phyloP scores from a whole-genome alignment of 768 basidiomycete genomes.

The Cystofilobasidium macerans region DNA sequence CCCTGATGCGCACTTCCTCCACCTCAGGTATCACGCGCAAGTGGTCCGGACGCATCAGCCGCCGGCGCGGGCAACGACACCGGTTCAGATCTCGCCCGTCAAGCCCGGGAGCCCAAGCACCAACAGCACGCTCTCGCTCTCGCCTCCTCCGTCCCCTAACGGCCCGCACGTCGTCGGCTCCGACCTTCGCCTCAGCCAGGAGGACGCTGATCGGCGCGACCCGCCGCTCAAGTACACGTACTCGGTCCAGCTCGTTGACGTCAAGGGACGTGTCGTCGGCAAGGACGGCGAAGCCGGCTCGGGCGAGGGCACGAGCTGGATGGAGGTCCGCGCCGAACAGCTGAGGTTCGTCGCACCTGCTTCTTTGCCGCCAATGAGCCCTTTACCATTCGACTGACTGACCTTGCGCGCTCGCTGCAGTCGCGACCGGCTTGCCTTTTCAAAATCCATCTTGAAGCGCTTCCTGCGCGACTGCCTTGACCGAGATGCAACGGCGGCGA shows the following conservation, averaged over 20 bases:
- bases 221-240: constrained; percentile 76
- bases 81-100: neutral
- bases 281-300: constrained; percentile 9
- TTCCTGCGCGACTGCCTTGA: constrained; percentile 94
- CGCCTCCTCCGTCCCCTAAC: constrained; percentile 7
- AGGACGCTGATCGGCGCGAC: constrained; percentile 61
- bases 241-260: constrained; percentile 62
- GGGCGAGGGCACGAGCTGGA: constrained; percentile 44
- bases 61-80: neutral
- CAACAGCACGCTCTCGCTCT: constrained; percentile 26
- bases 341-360: constrained; percentile 55
- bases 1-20: neutral
- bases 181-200: constrained; percentile 62
- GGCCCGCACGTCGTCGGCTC: constrained; percentile 59
- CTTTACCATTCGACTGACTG: no score
- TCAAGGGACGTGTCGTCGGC: constrained; percentile 17
- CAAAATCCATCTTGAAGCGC: constrained; percentile 89
- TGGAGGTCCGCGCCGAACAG: constrained; percentile 67
- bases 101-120: neutral
- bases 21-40: constrained; percentile 62
- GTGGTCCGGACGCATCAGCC: constrained; percentile 63
- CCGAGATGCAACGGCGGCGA: constrained; percentile 69
- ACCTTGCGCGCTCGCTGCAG: constrained; percentile 40
- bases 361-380: constrained; percentile 6
- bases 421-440: constrained; percentile 89